A percentile compares a stretch with the other conserved stretches of the same genome.
These are phyloP conservation scores for Lactarius pseudohatsudake DNA, from an alignment of 768 basidiomycete species.

Conservation along the genomic window DNA sequence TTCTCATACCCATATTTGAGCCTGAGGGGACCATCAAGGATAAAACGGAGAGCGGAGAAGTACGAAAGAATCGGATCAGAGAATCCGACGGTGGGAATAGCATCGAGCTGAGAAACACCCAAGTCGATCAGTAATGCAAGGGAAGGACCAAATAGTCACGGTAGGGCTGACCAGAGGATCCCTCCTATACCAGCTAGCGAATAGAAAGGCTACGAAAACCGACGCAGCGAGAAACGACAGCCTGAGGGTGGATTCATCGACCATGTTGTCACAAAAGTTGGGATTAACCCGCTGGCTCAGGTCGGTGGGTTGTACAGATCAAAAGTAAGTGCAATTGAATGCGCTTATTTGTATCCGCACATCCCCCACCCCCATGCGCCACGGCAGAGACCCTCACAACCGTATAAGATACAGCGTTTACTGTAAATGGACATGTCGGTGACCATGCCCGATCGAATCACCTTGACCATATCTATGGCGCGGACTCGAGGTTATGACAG, in stretches of 20 bases:
- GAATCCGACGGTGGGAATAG: constrained; percentile 24
- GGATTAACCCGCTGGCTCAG: neutral
- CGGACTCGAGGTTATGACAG: neutral
- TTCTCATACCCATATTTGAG: neutral
- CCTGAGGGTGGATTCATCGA: constrained; percentile 1
- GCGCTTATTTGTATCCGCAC: too few species aligned
- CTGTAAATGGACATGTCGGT: too few species aligned
- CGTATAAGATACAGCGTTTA: too few species aligned
- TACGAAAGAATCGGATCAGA: constrained; percentile 24
- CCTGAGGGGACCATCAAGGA: neutral
- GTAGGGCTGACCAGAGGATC: constrained; percentile 9
- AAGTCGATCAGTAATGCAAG: neutral
- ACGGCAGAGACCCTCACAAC: too few species aligned
- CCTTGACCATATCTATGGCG: constrained; percentile 6
- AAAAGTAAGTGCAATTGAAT: too few species aligned
- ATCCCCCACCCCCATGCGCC: too few species aligned
- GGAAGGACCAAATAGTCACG: too few species aligned
- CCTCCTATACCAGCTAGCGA: constrained; percentile 8
- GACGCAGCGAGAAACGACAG: constrained; percentile 1
- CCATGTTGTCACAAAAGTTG: constrained; percentile 4
- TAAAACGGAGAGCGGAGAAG: constrained; percentile 2
- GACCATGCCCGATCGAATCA: too few species aligned
- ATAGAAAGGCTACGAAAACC: neutral
- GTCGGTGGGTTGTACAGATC: neutral
- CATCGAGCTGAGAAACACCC: constrained; percentile 8